Conservation (phyloP, 1,139 yeast species). For the Sugiyamaella novakii region DNA sequence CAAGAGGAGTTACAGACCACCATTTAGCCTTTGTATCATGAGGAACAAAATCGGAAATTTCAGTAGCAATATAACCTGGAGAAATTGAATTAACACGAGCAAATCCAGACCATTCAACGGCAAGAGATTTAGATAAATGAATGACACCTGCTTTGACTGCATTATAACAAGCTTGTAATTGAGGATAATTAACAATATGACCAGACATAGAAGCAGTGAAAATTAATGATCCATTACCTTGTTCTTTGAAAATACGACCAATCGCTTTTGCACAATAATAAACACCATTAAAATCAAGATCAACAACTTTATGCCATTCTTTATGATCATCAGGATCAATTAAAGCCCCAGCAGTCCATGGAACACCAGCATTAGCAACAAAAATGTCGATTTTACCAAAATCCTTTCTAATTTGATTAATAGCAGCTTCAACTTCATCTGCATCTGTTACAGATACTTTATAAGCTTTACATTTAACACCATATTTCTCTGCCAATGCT, state of each 20-base stretch:
- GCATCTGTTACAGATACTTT: conserved; percentile 66
- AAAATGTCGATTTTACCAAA: conserved; percentile 79
- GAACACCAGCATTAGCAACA: conserved; percentile 90
- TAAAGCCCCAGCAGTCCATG: conserved; percentile 77
- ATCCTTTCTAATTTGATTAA: conserved; percentile 63
- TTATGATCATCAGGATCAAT: conserved; percentile 59
- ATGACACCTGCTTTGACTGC: conserved; percentile 87
- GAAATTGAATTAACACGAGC: conserved; percentile 85
- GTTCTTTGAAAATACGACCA: conserved; percentile 71
- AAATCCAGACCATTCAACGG: conserved; percentile 88
- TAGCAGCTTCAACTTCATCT: conserved; percentile 58
- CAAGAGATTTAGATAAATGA: conserved; percentile 78
- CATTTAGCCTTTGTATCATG: conserved; percentile 57
- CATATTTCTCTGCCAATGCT: conserved; percentile 59
- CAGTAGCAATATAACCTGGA: conserved; percentile 84
- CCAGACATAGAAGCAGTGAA: conserved; percentile 93
- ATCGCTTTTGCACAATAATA: conserved; percentile 72
- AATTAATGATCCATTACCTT: conserved; percentile 72
- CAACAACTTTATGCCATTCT: conserved; percentile 68
- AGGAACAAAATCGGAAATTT: conserved; percentile 63
- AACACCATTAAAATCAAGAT: conserved; percentile 73
- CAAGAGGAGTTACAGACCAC: conserved; percentile 76
- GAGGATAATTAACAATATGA: conserved; percentile 84
- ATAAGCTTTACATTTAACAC: conserved; percentile 69
- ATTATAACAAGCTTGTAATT: conserved; percentile 85